Evolutionary conservation across 148 eudicot species (phyloP).

Genomic region (Camellia granthamiana): DNA sequence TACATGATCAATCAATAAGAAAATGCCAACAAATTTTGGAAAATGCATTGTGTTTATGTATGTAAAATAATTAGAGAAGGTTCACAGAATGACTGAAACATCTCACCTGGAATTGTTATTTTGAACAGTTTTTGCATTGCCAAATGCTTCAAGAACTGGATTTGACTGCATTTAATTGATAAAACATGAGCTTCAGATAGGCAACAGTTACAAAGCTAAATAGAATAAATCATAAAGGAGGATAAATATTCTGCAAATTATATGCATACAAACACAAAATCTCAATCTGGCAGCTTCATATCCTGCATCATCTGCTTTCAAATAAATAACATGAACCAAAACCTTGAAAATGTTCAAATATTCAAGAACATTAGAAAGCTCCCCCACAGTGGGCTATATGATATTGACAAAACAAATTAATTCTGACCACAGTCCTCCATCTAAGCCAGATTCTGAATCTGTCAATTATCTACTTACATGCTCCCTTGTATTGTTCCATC

Average conservation of each 20-base stretch:
- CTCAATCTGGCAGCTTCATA: background rate
- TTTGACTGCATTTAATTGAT: constrained; percentile 57
- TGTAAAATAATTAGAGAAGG: background rate
- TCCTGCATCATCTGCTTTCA: background rate
- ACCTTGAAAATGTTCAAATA: background rate
- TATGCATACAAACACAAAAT: background rate
- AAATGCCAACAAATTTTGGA: background rate
- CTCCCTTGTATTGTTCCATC: no score
- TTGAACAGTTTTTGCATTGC: constrained; percentile 90
- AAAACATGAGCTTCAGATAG: background rate
- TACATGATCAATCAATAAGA: background rate
- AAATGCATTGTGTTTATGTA: background rate
- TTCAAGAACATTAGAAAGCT: background rate
- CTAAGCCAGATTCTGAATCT: background rate
- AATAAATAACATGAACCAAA: background rate
- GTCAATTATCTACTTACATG: background rate
- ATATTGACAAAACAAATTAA: background rate
- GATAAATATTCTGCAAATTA: background rate
- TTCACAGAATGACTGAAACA: constrained; percentile 4
- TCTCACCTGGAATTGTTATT: constrained; percentile 85
- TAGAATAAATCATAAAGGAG: constrained; percentile 1
- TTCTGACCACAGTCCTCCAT: background rate
- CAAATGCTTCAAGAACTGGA: constrained; percentile 92
- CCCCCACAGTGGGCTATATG: background rate
- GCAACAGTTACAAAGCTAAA: background rate